phyloP scores from a whole-genome alignment of 805 yeast species.

The Candida suzukii region DNA sequence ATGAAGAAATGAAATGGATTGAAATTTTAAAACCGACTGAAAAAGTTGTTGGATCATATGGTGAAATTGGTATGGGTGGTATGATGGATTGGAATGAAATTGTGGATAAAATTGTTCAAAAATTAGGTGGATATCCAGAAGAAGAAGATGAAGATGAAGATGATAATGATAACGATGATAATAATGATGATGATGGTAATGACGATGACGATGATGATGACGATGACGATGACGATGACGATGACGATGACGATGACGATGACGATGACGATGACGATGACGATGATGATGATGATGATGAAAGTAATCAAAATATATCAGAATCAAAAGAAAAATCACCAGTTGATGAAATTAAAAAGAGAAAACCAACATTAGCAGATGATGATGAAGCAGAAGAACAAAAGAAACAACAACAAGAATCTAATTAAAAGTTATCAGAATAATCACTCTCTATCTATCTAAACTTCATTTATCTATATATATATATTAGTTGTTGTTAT shows the following conservation, averaged over 20 bases:
- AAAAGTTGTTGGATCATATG: conserved; percentile 82
- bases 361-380: neutral
- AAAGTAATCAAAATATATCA: conserved; percentile 8
- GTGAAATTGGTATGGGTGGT: conserved; percentile 99
- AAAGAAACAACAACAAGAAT: no score
- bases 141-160: conserved; percentile 49
- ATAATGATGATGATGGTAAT: conserved; percentile 29
- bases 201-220: conserved; percentile 19
- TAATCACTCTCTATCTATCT: no score
- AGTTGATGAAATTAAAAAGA: no score
- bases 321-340: neutral
- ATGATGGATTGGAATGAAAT: conserved; percentile 96
- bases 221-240: conserved; percentile 17
- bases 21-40: conserved; percentile 92
- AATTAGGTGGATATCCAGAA: conserved; percentile 44
- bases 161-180: conserved; percentile 29
- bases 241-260: conserved; percentile 22
- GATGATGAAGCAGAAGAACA: no score
- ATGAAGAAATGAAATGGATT: conserved; percentile 92
- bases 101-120: conserved; percentile 45
- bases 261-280: conserved; percentile 20
- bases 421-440: no score
- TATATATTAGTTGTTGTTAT: no score
- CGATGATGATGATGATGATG: conserved; percentile 18
- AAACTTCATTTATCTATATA: no score